Conservation (phyloP, 2,329 filamentous ascomycete species). For the Salinomyces thailandicus region DNA sequence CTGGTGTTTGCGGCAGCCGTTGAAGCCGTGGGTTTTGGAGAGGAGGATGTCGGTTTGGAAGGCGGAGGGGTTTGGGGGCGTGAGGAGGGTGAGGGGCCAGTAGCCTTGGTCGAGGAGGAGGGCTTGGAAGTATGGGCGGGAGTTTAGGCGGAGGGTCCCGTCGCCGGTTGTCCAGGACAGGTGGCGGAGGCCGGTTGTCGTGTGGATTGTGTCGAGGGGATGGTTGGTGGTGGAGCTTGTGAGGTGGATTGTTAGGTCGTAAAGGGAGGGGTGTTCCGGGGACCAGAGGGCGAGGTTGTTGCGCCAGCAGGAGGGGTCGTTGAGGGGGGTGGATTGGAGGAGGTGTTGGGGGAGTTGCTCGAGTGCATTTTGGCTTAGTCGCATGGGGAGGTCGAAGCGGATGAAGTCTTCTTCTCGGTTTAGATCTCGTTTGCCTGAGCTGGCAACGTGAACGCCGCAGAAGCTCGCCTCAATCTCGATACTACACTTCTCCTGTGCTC, state of each 20-base stretch:
- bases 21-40: conserved; percentile 52
- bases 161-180: conserved; percentile 50
- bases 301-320: conserved; percentile 37
- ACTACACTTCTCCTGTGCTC: conserved; percentile 36
- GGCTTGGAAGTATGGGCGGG: conserved; percentile 49
- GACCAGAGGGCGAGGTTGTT: conserved; percentile 53
- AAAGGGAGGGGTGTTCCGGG: conserved; percentile 47
- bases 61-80: conserved; percentile 39
- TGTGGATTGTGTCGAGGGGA: conserved; percentile 47
- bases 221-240: conserved; percentile 28
- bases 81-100: conserved; percentile 52
- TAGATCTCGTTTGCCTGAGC: conserved; percentile 33
- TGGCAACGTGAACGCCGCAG: conserved; percentile 39
- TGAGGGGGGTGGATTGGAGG: conserved; percentile 26
- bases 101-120: conserved; percentile 53
- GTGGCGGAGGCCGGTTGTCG: conserved; percentile 51
- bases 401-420: conserved; percentile 42
- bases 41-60: conserved; percentile 46
- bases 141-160: conserved; percentile 50
- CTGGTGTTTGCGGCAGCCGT: conserved; percentile 55
- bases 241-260: conserved; percentile 46
- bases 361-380: conserved; percentile 35
- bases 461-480: conserved; percentile 48
- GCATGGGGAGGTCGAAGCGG: conserved; percentile 39
- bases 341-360: conserved; percentile 31